Evolutionary conservation across 768 basidiomycete species (phyloP), one percentile per base, ranked within the genome.

Genomic region (Mycena floridula): DNA sequence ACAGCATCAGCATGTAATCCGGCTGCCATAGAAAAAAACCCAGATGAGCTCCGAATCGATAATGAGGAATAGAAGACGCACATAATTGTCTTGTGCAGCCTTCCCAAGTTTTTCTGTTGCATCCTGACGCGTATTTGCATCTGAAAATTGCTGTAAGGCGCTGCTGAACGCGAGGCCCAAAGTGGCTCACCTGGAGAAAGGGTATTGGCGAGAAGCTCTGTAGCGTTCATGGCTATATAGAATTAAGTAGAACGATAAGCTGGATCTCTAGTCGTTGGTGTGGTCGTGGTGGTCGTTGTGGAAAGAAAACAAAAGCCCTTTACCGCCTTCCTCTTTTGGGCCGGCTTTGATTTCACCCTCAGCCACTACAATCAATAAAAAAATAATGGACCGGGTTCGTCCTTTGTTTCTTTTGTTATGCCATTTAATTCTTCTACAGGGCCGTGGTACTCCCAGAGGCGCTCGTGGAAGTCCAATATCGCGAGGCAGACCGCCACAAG

Each of bases 1-100:
- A 85, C 50, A 99, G 82, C 76, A 89, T 91, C 60, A 84, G 61
- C 81, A 97, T 86, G 72, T 98, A 99, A 54, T 82, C 83, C 49
- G 89, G 87, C 93, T 95, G 66, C 38, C n/a, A n/a, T n/a, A n/a
- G n/a, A n/a, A n/a, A n/a, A n/a, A n/a, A 66, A 47, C 45, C 38
- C 56, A 45, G 52, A 53, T 53, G 46, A 53, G 49, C 49, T 27
- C 7, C 11, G n/a, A n/a, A n/a, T n/a, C n/a, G n/a, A n/a, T n/a
- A n/a, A n/a, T n/a, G n/a, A 42, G 45, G 28, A 41, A 48, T 43
- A 44, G 48, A n/a, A 47, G 35, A 50, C 90, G 59, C 58, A 95
- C 93, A 61, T 89, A 96, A 78, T 90, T 93, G 59, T 90, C 88
- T 62, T 80, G 73, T 35, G 89, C 77, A 23, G 89, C 91, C 50